A percentile compares a stretch with the other conserved stretches of the same genome.
These are phyloP conservation scores for Piper betle DNA, from an alignment of 164 flowering plant genomes.

Conservation along the genomic window DNA sequence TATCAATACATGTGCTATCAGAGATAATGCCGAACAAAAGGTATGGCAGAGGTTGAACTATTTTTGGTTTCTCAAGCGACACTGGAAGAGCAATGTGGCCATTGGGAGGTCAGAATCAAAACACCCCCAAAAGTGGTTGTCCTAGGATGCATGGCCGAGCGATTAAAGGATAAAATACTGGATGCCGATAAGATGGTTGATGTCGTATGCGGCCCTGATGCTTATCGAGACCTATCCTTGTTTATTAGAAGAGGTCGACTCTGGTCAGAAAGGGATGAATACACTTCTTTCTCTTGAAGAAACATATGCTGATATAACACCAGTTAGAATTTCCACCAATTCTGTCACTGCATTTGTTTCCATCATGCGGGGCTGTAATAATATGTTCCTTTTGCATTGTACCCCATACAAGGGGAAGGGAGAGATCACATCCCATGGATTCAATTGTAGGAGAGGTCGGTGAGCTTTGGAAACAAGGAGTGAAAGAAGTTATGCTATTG, in stretches of 20 bases:
- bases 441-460: constrained; percentile 84
- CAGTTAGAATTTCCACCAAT: constrained; percentile 75
- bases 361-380: constrained; percentile 96
- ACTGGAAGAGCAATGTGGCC: constrained; percentile 82
- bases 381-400: constrained; percentile 98
- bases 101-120: constrained; percentile 71
- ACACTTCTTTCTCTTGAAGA: constrained; percentile 97
- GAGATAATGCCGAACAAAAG: constrained; percentile 96
- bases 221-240: constrained; percentile 89
- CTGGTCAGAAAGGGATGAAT: constrained; percentile 93
- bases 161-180: constrained; percentile 87
- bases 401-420: constrained; percentile 91
- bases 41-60: constrained; percentile 98
- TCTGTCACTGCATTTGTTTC: constrained; percentile 89
- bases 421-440: constrained; percentile 91
- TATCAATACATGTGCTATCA: constrained; percentile 90
- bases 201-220: constrained; percentile 99
- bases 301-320: constrained; percentile 94
- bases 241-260: constrained; percentile 77
- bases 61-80: constrained; percentile 95
- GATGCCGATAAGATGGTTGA: constrained; percentile 99
- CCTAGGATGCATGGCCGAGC: constrained; percentile 97
- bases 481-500: constrained; percentile 84
- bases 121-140: constrained; percentile 92
- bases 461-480: constrained; percentile 78